Evolutionary conservation across 192 early-diverging fungal species (phyloP), one percentile per base, ranked within the genome.

Genomic region (Irineochytrium annulatum): DNA sequence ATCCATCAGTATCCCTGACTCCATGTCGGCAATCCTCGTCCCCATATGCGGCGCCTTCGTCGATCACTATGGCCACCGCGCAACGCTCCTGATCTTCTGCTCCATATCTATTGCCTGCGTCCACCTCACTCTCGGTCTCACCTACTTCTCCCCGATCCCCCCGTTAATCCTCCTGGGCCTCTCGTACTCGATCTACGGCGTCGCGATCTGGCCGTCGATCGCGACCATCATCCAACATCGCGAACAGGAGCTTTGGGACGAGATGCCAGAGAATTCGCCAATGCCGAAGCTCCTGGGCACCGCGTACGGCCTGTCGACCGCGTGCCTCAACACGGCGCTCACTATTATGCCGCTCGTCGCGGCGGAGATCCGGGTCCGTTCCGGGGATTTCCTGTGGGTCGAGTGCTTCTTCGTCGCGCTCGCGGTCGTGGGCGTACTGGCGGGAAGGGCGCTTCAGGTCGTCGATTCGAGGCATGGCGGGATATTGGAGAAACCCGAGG

Each of bases 151-250:
- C 20, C 86, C 86, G 3, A 72, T 86, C 11, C 60, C 66, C 22
- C 69, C 80, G 4, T 55, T 87, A 13, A 31, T 86, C 27, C 59
- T 78, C 4, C 66, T 87, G 22, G 86, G 86, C 30, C 49, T 87
- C 1, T 59, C 73, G 2, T 85, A 84, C 45, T 74, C 77, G 1
- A 80, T 87, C 45, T 81, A 83, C 55, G 84, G 84, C 11, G 81
- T 79, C 14, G 80, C 77, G 8, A 68, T 87, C 22, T 86, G 82
- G 72, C 84, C 84, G 1, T 77, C 80, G 5, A 70, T 87, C 34
- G 82, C 86, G 4, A 70, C 67, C 30, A 67, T 85, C 29, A 77
- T 84, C n/a, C 70, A 81, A 49, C 71, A 77, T 26, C 61, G 70
- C 14, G 74, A 82, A 63, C 27, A 49, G 20, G 37, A 45, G 34